phyloP scores from a whole-genome alignment of 768 basidiomycete genomes.

The Suillus fuscotomentosus region DNA sequence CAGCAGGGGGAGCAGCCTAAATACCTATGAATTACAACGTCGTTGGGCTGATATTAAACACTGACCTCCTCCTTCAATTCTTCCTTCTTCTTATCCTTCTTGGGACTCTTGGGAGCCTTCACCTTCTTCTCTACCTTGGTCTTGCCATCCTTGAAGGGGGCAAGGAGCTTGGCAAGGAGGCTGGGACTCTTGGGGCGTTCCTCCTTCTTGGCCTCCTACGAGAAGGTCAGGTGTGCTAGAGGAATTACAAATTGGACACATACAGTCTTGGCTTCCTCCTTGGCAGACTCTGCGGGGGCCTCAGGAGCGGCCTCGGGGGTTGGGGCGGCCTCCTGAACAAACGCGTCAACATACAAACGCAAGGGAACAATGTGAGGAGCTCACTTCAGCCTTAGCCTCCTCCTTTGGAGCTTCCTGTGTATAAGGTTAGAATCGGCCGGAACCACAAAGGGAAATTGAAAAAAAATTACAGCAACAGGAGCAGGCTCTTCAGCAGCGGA shows the following conservation, averaged over 20 bases:
- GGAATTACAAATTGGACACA: constrained; percentile 9
- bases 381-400: constrained; percentile 38
- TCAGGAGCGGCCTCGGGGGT: constrained; percentile 26
- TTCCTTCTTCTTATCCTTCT: constrained; percentile 83
- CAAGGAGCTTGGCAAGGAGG: constrained; percentile 74
- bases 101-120: constrained; percentile 69
- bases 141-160: constrained; percentile 64
- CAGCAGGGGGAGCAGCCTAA: constrained; percentile 29
- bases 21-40: neutral
- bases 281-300: constrained; percentile 27
- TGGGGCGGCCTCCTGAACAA: constrained; percentile 32
- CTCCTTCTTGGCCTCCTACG: constrained; percentile 60
- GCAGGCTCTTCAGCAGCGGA: constrained; percentile 33
- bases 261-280: constrained; percentile 45
- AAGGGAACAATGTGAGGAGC: constrained; percentile 3
- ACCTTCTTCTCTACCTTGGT: constrained; percentile 56
- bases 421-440: constrained; percentile 5
- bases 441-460: neutral
- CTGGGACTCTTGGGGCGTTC: constrained; percentile 80
- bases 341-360: neutral
- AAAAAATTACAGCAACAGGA: constrained; percentile 33
- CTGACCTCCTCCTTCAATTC: constrained; percentile 49
- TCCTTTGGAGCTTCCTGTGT: constrained; percentile 43
- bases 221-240: constrained; percentile 11
- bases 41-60: constrained; percentile 8